Conservation (phyloP, 202 grass and related monocot genomes). For the Zizania palustris region DNA sequence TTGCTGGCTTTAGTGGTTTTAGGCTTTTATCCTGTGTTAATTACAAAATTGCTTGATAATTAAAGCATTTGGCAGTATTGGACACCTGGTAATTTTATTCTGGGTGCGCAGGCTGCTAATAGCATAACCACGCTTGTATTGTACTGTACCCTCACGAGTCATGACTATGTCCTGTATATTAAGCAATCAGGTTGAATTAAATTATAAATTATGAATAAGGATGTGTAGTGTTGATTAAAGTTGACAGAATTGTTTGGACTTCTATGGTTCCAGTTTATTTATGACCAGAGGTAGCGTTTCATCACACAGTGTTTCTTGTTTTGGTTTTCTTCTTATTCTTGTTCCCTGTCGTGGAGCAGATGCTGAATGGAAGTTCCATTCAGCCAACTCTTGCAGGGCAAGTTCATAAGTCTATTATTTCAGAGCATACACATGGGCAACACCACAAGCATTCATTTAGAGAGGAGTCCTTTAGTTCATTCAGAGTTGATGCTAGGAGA, state of each 20-base stretch:
- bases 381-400: conserved; percentile 37
- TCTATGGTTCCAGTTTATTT: conserved; percentile 20
- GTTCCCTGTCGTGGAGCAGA: conserved; percentile 20
- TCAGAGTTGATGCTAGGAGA: conserved; percentile 31
- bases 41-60: no score
- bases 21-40: no score
- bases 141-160: no score
- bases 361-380: conserved; percentile 15
- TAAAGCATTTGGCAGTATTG: no score
- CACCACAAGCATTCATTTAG: conserved; percentile 17
- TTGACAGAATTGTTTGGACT: not conserved
- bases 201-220: no score
- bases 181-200: no score
- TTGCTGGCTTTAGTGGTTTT: no score
- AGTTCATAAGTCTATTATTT: conserved; percentile 24
- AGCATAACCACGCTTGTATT: no score
- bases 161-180: no score
- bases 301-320: conserved; percentile 29
- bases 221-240: not conserved
- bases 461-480: conserved; percentile 41
- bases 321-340: not conserved
- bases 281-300: not conserved
- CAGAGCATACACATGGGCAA: conserved; percentile 22
- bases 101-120: no score
- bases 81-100: no score